These are phyloP conservation scores for Leccinum variicolor DNA, from an alignment of 768 basidiomycete species.

Conservation along the genomic window DNA sequence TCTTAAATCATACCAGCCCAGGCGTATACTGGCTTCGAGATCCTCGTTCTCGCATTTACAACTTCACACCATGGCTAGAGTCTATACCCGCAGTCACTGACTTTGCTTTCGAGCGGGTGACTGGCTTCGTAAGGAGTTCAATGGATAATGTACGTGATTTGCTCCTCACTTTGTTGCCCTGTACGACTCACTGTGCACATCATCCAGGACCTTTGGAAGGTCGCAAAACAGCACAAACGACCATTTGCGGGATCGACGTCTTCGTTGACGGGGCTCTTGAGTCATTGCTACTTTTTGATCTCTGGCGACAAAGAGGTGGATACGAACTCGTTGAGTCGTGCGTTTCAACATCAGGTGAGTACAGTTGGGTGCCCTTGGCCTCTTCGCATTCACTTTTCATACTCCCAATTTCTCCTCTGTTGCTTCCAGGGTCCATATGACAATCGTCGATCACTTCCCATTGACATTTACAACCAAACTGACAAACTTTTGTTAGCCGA, in stretches of 20 bases:
- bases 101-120: slow-evolving; percentile 80
- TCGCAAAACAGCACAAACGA: slow-evolving; percentile 58
- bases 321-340: slow-evolving; percentile 52
- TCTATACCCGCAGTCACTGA: slow-evolving; percentile 71
- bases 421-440: not conserved
- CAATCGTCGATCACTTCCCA: not conserved
- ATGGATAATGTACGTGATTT: slow-evolving; percentile 54
- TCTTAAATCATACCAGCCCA: slow-evolving; percentile 46
- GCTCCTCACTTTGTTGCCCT: not conserved
- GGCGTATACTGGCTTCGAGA: slow-evolving; percentile 90
- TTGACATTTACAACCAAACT: not conserved
- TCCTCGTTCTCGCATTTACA: slow-evolving; percentile 80
- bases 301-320: slow-evolving; percentile 70
- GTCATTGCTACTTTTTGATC: slow-evolving; percentile 85
- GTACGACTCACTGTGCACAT: not conserved
- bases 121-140: slow-evolving; percentile 75
- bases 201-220: slow-evolving; percentile 55
- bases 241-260: slow-evolving; percentile 87
- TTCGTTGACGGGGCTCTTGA: slow-evolving; percentile 77
- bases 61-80: slow-evolving; percentile 73
- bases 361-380: too few species aligned
- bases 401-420: not conserved
- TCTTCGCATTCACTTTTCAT: not conserved
- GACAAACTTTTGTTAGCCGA: slow-evolving; percentile 38
- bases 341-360: slow-evolving; percentile 59